These are phyloP conservation scores for Fusarium lyarnte DNA, from an alignment of 2,329 filamentous ascomycete species.

Conservation along the genomic window DNA sequence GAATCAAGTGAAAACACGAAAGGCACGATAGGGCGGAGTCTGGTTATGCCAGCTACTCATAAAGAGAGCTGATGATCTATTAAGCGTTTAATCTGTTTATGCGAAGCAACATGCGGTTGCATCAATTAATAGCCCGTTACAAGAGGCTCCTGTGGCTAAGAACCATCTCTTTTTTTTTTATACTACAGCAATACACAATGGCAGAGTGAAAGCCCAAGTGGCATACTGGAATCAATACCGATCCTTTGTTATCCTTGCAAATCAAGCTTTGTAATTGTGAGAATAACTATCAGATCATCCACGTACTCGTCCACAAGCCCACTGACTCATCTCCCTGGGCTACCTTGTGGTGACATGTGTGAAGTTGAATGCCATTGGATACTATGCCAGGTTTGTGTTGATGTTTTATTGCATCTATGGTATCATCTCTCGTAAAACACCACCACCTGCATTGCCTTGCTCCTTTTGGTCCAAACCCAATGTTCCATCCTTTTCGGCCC, in stretches of 20 bases:
- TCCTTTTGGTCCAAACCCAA: conserved; percentile 10
- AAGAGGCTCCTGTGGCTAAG: conserved; percentile 16
- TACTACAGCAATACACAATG: conserved; percentile 18
- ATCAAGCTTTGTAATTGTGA: neutral
- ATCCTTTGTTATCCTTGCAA: conserved; percentile 8
- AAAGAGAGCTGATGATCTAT: conserved; percentile 23
- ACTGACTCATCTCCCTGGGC: neutral
- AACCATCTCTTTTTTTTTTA: conserved; percentile 16
- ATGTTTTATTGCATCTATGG: conserved; percentile 39
- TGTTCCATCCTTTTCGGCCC: conserved; percentile 14
- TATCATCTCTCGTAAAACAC: conserved; percentile 45
- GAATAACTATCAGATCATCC: neutral
- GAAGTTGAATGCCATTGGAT: neutral
- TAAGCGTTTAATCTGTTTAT: conserved; percentile 39
- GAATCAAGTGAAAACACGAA: neutral
- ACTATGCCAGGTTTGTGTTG: conserved; percentile 17
- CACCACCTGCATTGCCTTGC: conserved; percentile 22
- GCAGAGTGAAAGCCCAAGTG: conserved; percentile 24
- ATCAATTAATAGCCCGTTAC: conserved; percentile 28
- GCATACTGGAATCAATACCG: conserved; percentile 28
- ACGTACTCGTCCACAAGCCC: neutral
- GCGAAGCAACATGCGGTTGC: conserved; percentile 9
- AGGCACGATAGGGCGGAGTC: conserved; percentile 3
- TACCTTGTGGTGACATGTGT: neutral
- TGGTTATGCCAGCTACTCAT: conserved; percentile 9